Evolutionary conservation across 2,329 filamentous ascomycete genomes (phyloP).

Genomic region (Fusarium armeniacum): DNA sequence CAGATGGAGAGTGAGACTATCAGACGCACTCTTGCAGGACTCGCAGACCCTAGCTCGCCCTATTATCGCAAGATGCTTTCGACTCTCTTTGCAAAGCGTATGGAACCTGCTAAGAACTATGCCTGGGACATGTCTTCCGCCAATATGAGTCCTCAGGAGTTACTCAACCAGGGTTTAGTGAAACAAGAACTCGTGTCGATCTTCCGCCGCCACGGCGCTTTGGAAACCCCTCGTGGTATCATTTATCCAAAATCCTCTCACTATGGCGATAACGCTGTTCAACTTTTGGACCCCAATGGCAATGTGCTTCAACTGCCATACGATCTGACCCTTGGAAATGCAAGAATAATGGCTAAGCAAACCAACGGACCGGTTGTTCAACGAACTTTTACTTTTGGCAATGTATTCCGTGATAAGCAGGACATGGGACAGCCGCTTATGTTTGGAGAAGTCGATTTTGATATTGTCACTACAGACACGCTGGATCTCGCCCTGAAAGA

Average conservation of each 20-base stretch:
- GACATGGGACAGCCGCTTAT: slow-evolving; percentile 85
- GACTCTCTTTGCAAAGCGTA: slow-evolving; percentile 82
- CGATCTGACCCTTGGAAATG: slow-evolving; percentile 90
- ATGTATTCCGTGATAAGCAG: slow-evolving; percentile 84
- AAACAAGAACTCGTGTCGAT: slow-evolving; percentile 81
- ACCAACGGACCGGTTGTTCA: slow-evolving; percentile 72
- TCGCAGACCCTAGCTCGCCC: slow-evolving; percentile 85
- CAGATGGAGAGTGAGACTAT: slow-evolving; percentile 95
- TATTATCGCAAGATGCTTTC: slow-evolving; percentile 92
- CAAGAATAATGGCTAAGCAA: slow-evolving; percentile 83
- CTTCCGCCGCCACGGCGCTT: slow-evolving; percentile 89
- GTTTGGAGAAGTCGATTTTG: slow-evolving; percentile 93
- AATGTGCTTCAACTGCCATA: slow-evolving; percentile 95
- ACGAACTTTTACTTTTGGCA: slow-evolving; percentile 88
- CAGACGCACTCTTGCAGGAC: slow-evolving; percentile 81
- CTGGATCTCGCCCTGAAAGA: slow-evolving; percentile 90
- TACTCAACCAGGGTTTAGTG: slow-evolving; percentile 79
- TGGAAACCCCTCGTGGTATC: slow-evolving; percentile 80
- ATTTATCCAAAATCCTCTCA: slow-evolving; percentile 87
- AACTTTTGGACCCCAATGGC: slow-evolving; percentile 84
- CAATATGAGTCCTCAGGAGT: slow-evolving; percentile 68
- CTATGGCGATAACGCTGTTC: slow-evolving; percentile 80
- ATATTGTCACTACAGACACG: slow-evolving; percentile 88
- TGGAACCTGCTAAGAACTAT: slow-evolving; percentile 84
- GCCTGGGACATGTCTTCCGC: slow-evolving; percentile 79